Evolutionary conservation across 2,329 filamentous ascomycete species (phyloP), one percentile per base, ranked within the genome.

Genomic region (Sclerotinia subarctica): DNA sequence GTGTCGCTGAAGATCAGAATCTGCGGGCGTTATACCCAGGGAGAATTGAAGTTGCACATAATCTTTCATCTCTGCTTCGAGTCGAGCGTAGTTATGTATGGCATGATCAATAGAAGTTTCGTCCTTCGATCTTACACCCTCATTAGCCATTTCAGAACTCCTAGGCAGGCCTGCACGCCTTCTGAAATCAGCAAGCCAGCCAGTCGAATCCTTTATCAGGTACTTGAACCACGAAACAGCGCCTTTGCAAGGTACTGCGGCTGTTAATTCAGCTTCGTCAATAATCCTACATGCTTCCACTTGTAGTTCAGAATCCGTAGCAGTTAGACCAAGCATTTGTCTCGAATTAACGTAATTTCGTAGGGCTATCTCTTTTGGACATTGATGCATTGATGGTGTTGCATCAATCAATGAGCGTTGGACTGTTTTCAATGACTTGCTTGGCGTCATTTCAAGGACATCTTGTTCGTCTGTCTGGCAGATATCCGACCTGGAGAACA

Each of bases 261-360:
- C 71, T 7, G 66, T 71, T 64, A 83, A 81, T 70, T 89, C 86
- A 68, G 85, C 81, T n/a, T 84, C 80, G 2, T 83, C 83, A 29
- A 89, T 78, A 58, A 88, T 85, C 29, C 81, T 82, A 72, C 85
- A 86, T 21, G 86, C 85, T 75, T 88, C 85, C 8, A 81, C 78
- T 74, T 88, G 86, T 21, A 89, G 80, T 76, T 89, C 86, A 6
- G 83, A 78, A 66, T 88, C 85, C 79, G 85, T 85, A 21, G 85
- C 81, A 0, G 84, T 87, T 72, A 89, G 73, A n/a, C 86, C 86
- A 11, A 89, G 76, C 67, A 74, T 71, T 32, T 70, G 70, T 67
- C 72, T 70, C 3, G 67, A 68, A 13, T 70, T 60, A 1, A 76
- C 75, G 60, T 72, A 76, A 11, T 59, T 63, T 24, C 70, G 72